Percentiles rank a stretch among this genome's conserved stretches.
Conservation (phyloP, 2,329 filamentous ascomycete species). For the Magnaporthiopsis poae region DNA sequence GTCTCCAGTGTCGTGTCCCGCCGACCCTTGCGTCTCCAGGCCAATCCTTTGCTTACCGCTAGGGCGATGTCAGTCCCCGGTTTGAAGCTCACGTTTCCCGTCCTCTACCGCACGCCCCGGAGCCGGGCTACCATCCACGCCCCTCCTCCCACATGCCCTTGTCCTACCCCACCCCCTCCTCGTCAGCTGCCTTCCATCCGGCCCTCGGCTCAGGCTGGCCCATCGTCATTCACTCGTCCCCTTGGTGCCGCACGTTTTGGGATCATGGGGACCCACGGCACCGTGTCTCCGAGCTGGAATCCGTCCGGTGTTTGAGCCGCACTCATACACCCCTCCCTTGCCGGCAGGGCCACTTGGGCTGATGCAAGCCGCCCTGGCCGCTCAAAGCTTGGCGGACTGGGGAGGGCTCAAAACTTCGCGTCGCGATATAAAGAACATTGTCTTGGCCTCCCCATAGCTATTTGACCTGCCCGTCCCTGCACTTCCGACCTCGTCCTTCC, state of each 20-base stretch:
- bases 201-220: constrained; percentile 19
- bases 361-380: constrained; percentile 16
- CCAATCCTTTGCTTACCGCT: not conserved
- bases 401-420: constrained; percentile 18
- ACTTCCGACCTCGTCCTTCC: constrained; percentile 21
- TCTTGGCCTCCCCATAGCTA: constrained; percentile 25
- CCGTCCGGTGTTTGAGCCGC: not conserved
- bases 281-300: not conserved
- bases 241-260: constrained; percentile 26
- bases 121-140: too few relatives aligned
- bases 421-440: constrained; percentile 28
- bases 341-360: not conserved
- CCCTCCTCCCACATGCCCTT: too few relatives aligned
- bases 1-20: not conserved
- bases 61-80: constrained; percentile 2
- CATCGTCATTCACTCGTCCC: constrained; percentile 16
- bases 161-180: not conserved
- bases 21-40: not conserved
- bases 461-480: constrained; percentile 18
- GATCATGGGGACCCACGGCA: constrained; percentile 25
- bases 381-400: constrained; percentile 16
- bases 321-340: not conserved
- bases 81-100: not conserved
- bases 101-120: not conserved
- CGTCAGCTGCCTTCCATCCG: not conserved